A percentile compares a stretch with the other conserved stretches of the same genome.
These are phyloP conservation scores for Physaria fendleri DNA, from an alignment of 345 rosid species.

Conservation along the genomic window DNA sequence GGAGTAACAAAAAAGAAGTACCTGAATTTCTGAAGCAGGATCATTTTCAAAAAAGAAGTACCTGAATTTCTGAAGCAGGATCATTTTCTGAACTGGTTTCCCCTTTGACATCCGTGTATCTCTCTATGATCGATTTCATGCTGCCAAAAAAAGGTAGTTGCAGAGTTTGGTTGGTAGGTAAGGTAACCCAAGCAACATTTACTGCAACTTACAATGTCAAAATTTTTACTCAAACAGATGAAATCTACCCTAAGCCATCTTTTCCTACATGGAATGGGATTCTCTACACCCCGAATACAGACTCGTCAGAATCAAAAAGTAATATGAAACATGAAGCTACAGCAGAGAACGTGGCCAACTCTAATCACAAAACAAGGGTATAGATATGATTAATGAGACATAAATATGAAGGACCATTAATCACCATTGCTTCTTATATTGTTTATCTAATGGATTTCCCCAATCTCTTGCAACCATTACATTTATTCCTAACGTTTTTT, in stretches of 20 bases:
- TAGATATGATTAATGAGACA: neutral
- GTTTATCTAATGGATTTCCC: neutral
- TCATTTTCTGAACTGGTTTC: slow-evolving; percentile 9
- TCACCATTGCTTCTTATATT: neutral
- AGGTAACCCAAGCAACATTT: slow-evolving; percentile 18
- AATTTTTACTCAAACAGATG: neutral
- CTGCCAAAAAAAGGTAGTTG: slow-evolving; percentile 8
- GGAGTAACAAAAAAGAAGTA: neutral
- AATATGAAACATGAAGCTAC: neutral
- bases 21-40: too few relatives aligned
- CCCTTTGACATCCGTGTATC: slow-evolving; percentile 29
- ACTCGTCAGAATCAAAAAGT: neutral
- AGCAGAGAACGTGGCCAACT: neutral
- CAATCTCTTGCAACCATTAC: neutral
- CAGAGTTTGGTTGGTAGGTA: slow-evolving; percentile 4
- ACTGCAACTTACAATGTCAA: neutral
- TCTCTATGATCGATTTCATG: slow-evolving; percentile 27
- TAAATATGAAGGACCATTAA: neutral
- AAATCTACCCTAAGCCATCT: neutral
- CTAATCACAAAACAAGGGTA: neutral
- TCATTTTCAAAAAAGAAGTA: too few relatives aligned
- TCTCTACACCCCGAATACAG: neutral
- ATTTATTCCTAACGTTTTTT: neutral
- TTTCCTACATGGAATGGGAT: neutral
- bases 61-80: slow-evolving; percentile 20